Evolutionary conservation across 2,329 filamentous ascomycete genomes (phyloP).

Genomic region (Colletotrichum falcatum): DNA sequence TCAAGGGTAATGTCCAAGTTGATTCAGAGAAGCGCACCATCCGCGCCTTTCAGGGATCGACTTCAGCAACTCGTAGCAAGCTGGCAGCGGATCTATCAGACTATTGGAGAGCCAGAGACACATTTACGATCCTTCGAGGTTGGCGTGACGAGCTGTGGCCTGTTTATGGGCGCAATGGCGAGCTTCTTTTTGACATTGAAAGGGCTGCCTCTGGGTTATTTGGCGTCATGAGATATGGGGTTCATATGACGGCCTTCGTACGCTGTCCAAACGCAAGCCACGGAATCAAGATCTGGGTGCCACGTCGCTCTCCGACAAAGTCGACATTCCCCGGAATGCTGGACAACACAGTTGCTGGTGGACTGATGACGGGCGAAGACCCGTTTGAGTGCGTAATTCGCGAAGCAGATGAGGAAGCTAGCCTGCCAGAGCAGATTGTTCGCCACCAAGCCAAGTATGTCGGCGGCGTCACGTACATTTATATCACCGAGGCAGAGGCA

Average conservation of each 20-base stretch:
- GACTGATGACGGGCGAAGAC: conserved; percentile 82
- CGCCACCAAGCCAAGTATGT: conserved; percentile 67
- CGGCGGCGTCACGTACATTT: conserved; percentile 86
- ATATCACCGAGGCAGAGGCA: conserved; percentile 81
- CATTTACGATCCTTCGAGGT: conserved; percentile 79
- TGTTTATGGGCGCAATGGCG: conserved; percentile 74
- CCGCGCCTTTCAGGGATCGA: conserved; percentile 69
- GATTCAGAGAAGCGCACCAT: conserved; percentile 72
- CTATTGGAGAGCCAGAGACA: conserved; percentile 76
- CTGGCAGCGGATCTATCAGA: conserved; percentile 67
- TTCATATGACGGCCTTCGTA: conserved; percentile 84
- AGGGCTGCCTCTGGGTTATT: conserved; percentile 80
- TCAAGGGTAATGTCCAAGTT: conserved; percentile 71
- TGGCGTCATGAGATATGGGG: conserved; percentile 81
- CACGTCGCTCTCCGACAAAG: conserved; percentile 80
- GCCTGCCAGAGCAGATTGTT: conserved; percentile 77
- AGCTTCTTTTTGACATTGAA: conserved; percentile 80
- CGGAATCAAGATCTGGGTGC: conserved; percentile 86
- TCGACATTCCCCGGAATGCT: conserved; percentile 92
- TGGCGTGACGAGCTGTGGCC: conserved; percentile 88
- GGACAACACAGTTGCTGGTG: conserved; percentile 92
- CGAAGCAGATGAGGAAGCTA: conserved; percentile 91
- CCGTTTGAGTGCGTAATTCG: conserved; percentile 86
- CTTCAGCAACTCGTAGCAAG: conserved; percentile 72
- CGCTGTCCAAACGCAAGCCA: conserved; percentile 53